Evolutionary conservation across 2,329 filamentous ascomycete genomes (phyloP).

Genomic region (Colletotrichum noveboracense): DNA sequence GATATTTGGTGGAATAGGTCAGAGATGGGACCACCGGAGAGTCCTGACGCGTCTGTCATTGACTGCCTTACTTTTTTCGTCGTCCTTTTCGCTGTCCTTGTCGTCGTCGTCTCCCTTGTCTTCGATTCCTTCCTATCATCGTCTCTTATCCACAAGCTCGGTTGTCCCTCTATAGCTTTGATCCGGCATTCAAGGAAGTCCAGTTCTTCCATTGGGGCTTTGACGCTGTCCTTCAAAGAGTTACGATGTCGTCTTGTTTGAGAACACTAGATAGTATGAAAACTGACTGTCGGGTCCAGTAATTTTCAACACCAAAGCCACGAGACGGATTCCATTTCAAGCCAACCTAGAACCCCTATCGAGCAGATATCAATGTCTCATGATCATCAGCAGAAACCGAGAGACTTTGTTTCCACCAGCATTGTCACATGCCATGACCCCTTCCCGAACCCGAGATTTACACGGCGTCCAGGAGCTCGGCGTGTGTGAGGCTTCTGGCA

Average conservation of each 20-base stretch:
- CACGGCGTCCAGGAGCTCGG: background rate
- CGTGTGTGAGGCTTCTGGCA: too few relatives aligned
- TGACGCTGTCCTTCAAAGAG: accelerated
- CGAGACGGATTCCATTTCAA: background rate
- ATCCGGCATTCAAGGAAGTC: background rate
- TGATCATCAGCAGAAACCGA: background rate
- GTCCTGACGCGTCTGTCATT: background rate
- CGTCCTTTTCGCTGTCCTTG: background rate
- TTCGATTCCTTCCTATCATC: background rate
- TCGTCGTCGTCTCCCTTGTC: background rate
- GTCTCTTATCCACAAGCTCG: background rate
- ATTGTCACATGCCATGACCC: too few relatives aligned
- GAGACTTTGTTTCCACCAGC: background rate
- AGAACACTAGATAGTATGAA: background rate
- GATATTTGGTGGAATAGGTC: accelerated
- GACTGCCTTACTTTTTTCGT: background rate
- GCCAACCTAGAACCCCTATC: background rate
- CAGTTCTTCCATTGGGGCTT: background rate
- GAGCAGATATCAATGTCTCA: background rate
- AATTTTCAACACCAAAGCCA: background rate
- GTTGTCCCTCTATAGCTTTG: accelerated
- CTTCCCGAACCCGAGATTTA: background rate
- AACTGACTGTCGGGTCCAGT: background rate
- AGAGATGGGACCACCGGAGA: background rate
- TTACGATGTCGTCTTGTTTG: background rate